Base-by-base conservation (phyloP, 2,329 filamentous ascomycete species). In the Alternaria solani region DNA sequence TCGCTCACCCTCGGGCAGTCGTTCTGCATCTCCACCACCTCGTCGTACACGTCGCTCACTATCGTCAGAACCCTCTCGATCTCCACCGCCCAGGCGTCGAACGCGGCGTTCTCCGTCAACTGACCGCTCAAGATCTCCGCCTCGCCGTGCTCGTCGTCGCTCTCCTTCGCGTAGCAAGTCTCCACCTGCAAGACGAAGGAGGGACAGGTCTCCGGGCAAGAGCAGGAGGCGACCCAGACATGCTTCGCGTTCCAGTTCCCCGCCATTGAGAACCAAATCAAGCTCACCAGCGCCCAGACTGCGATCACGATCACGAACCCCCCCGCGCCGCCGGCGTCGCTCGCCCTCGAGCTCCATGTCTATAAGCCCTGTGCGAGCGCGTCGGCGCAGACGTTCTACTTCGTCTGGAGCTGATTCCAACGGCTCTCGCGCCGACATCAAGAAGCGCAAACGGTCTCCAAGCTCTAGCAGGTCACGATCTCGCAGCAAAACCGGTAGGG, bases 241-340 rank as follows among this genome's bases (percentile, higher is more conserved):
- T 77, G 81, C 80, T 77, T 77, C 80, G 71, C 79, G 82, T 80
- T 84, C 84, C 75, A 75, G 70, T 68, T 78, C 81, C 75, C 80
- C 80, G 70, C 79, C 76, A 80, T 75, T 80, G 69, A 49, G 46
- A 49, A 49, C 32, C 46, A 80, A 80, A 73, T 83, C 82, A 70
- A 83, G 83, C 83, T 87, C 85, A 85, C 84, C 78, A 80, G 81
- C 81, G 76, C 79, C 82, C 80, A 86, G 74, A 66, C 55, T 78
- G 70, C 58, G 54, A 52, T 81, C 79, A 55, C 64, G 62, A 43
- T 75, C 75, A 43, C 70, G 68, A 43, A 71, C 65, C 6, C 71
- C 74, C 23, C 71, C 72, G 23, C 79, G 74, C 54, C 76, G 76
- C 61, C 75, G 74, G 55, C 75, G 72, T 55, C 72, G 68, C 55